Base-by-base conservation (phyloP, 129 eudicot species). In the Scalesia atractyloides region DNA sequence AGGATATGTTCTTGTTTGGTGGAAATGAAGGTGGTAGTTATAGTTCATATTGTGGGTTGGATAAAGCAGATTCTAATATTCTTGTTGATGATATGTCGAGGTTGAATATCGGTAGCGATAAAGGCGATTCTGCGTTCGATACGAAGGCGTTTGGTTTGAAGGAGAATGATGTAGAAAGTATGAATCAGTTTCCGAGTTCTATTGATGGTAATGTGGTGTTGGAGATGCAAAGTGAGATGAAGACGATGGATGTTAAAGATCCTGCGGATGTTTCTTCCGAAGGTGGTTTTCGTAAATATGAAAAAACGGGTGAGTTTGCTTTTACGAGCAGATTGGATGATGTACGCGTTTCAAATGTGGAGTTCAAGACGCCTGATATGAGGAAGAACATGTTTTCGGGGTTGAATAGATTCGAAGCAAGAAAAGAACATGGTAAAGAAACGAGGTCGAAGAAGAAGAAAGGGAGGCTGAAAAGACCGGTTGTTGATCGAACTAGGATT, bases 401-500 rank as follows among this genome's bases (percentile, higher is more conserved):
- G 1, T 43, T 86, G 43, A 69, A 79, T 68, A 79, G 85, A 50
- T 41, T 72, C 6, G 95, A 90, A 30, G 61, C 86, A 1, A 86
- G 75, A 72, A 82, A 76, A 76, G 95, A 81, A 62, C 17, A 83
- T 47, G 72, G 64, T 57, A 89, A 81, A 64, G 95, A 74, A 53
- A 64, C 62, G 13, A 84, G 74, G 68, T 76, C 63, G 50, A 90
- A 70, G 84, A 88, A 85, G 76, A 95, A 84, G 86, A 90, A 84
- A 69, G 91, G 84, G 52, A 83, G 86, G 77, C 19, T 58, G 43
- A 84, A 73, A 66, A 85, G 74, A 9, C 77, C 86, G 9, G 62
- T 46, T 53, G 60, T 75, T 30, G 75, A 75, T 50, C 83, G 66
- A 22, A 22, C 77, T 63, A 74, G 72, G 78, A 69, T 67, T 64